Percentiles rank a stretch among this genome's conserved stretches.
Conservation (phyloP, 1,284 basidiomycete species). For the Ustilago cynodontis region DNA sequence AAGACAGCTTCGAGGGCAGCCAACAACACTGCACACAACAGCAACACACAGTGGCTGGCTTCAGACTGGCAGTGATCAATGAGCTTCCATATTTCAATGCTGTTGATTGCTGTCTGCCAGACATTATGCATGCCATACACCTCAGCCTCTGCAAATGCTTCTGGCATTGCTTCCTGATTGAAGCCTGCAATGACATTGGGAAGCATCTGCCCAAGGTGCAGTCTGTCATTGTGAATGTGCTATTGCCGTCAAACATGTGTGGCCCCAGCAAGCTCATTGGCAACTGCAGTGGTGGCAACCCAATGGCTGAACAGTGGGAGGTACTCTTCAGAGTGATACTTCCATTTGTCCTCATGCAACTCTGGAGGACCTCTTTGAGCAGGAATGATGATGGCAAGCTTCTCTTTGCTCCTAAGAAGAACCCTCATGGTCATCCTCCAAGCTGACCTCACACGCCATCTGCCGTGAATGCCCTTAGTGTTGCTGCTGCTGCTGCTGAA, state of each 20-base stretch:
- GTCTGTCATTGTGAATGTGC: background rate
- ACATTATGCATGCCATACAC: slow-evolving; percentile 16
- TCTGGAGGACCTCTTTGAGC: slow-evolving; percentile 9
- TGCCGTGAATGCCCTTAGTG: no score
- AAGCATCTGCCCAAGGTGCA: background rate
- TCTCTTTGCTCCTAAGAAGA: no score
- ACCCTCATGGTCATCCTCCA: no score
- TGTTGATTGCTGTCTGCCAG: background rate
- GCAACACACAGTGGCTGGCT: background rate
- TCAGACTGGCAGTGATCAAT: background rate
- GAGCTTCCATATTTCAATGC: slow-evolving; percentile 12
- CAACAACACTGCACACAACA: background rate
- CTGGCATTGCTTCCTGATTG: slow-evolving; percentile 10
- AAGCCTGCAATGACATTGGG: slow-evolving; percentile 3
- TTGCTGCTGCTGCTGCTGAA: no score
- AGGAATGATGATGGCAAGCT: no score
- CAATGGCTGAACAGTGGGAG: slow-evolving; percentile 2
- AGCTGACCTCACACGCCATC: no score
- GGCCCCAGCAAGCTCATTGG: background rate
- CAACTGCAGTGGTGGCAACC: background rate
- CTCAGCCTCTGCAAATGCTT: slow-evolving; percentile 20
- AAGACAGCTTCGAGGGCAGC: no score
- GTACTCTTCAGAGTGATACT: background rate
- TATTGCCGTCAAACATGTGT: background rate
- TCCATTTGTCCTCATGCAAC: slow-evolving; percentile 1